Conservation (phyloP, 371 early-diverging fungal species). For the Basidiobolus meristosporus region DNA sequence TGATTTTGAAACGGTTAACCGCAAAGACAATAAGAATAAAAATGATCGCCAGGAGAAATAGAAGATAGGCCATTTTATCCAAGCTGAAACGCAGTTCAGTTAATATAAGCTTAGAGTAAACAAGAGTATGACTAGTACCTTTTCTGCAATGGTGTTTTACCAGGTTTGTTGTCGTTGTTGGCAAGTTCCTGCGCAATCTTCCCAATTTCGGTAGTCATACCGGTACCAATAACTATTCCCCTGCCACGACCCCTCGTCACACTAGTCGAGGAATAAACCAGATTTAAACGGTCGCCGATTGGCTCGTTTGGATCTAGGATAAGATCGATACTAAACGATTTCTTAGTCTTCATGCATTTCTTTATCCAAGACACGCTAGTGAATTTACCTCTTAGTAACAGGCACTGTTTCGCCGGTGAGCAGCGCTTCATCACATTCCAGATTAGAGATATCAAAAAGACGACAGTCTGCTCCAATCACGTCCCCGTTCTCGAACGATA, state of each 20-base stretch:
- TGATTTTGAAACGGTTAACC: conserved; percentile 29
- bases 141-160: conserved; percentile 53
- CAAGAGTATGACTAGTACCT: no score
- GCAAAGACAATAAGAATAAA: conserved; percentile 55
- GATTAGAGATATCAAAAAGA: conserved; percentile 52
- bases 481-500: conserved; percentile 71
- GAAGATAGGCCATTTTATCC: conserved; percentile 46
- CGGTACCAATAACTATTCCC: conserved; percentile 47
- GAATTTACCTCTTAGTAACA: conserved; percentile 46
- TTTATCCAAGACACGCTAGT: no score
- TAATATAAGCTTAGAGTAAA: no score
- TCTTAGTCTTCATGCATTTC: no score
- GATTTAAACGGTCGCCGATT: conserved; percentile 35
- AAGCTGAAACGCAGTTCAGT: no score
- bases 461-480: conserved; percentile 79
- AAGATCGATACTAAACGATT: conserved; percentile 10
- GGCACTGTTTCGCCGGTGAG: conserved; percentile 74
- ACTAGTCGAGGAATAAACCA: conserved; percentile 30
- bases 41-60: conserved; percentile 41
- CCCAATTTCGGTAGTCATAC: conserved; percentile 83
- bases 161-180: conserved; percentile 29
- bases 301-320: conserved; percentile 19
- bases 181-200: conserved; percentile 71
- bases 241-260: conserved; percentile 39
- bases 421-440: conserved; percentile 70